phyloP scores from a whole-genome alignment of 139 green algal genomes.

The Spirogloea muscicola region DNA sequence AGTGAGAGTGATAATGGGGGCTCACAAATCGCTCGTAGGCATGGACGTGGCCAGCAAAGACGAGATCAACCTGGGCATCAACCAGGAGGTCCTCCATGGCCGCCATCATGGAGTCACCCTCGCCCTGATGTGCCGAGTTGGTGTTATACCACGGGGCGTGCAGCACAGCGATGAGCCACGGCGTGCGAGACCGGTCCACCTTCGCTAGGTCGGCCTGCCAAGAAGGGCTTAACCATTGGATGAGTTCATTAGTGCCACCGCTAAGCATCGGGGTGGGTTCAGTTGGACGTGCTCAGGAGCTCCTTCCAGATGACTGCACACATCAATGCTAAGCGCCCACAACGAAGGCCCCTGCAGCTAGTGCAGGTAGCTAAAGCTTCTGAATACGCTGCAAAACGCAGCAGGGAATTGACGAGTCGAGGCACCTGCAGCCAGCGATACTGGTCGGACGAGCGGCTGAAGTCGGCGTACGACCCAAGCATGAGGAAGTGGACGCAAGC shows the following conservation, averaged over 20 bases:
- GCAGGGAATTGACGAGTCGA: too few relatives aligned
- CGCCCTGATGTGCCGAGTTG: conserved; percentile 63
- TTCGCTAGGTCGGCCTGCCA: conserved; percentile 60
- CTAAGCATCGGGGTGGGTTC: too few relatives aligned
- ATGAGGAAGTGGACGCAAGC: conserved; percentile 63
- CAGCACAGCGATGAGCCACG: conserved; percentile 68
- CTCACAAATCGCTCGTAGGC: conserved; percentile 61
- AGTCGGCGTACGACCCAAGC: conserved; percentile 59
- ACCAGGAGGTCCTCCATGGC: conserved; percentile 64
- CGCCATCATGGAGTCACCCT: conserved; percentile 61
- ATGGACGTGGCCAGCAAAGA: conserved; percentile 76
- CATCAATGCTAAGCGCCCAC: too few relatives aligned
- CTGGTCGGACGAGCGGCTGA: conserved; percentile 48
- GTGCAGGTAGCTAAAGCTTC: too few relatives aligned
- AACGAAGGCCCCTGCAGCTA: too few relatives aligned
- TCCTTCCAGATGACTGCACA: too few relatives aligned
- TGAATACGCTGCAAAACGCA: too few relatives aligned
- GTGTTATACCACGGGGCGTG: conserved; percentile 80
- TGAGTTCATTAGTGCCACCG: too few relatives aligned
- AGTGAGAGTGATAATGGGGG: too few relatives aligned
- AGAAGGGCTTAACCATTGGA: too few relatives aligned
- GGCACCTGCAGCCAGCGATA: conserved; percentile 65
- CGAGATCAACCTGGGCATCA: conserved; percentile 61
- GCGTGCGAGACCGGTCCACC: conserved; percentile 65
- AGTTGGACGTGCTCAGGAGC: too few relatives aligned